These are phyloP conservation scores for Hortiboletus campestris DNA, from an alignment of 768 basidiomycete species.

Conservation along the genomic window DNA sequence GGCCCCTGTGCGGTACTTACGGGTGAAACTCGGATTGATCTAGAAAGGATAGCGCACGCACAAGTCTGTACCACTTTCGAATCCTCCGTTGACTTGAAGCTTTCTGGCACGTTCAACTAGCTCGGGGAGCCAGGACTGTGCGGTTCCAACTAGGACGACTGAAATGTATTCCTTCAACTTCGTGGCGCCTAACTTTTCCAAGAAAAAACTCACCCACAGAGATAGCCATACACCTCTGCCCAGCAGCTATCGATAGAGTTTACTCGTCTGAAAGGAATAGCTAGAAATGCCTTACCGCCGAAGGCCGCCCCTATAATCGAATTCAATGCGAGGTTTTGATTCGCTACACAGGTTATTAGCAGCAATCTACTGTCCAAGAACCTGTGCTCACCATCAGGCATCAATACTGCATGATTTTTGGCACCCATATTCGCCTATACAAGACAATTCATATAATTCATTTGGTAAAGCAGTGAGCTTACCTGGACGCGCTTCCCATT, in stretches of 20 bases:
- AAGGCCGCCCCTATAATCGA: conserved; percentile 93
- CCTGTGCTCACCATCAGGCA: conserved; percentile 77
- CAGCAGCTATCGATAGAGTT: conserved; percentile 62
- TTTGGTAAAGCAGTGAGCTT: conserved; percentile 17
- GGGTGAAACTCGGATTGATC: not conserved
- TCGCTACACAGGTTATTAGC: conserved; percentile 49
- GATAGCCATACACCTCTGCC: conserved; percentile 96
- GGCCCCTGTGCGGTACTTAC: conserved; percentile 47
- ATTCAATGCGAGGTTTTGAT: conserved; percentile 89
- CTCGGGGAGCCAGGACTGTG: conserved; percentile 80
- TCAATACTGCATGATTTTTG: conserved; percentile 91
- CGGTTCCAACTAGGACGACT: conserved; percentile 82
- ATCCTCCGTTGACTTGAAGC: conserved; percentile 86
- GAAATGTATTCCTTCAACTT: not conserved
- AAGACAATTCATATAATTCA: conserved; percentile 1
- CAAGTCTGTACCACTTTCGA: conserved; percentile 86
- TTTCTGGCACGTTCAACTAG: conserved; percentile 76
- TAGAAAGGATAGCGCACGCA: conserved; percentile 25
- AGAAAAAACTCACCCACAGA: conserved; percentile 66
- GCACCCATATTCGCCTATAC: conserved; percentile 81
- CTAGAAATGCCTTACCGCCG: conserved; percentile 52
- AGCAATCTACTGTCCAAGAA: not conserved
- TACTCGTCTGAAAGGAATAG: conserved; percentile 21
- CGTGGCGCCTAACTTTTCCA: not conserved
- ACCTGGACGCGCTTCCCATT: conserved; percentile 90